Conservation (phyloP, 2,329 filamentous ascomycete genomes). For the Sporothrix humicola region DNA sequence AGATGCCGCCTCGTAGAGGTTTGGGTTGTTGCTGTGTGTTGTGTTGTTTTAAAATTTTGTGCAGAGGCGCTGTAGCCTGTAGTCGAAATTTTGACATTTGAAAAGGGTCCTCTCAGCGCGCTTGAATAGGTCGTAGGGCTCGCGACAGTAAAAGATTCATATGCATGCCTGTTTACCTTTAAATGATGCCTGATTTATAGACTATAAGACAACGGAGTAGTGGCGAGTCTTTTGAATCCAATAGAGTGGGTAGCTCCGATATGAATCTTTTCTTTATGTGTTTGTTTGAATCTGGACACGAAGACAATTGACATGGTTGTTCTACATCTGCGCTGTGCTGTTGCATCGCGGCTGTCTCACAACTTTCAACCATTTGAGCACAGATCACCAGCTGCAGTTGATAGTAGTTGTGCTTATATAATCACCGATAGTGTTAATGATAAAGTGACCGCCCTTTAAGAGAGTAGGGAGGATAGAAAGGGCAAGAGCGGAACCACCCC, state of each 20-base stretch:
- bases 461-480: not conserved
- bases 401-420: not conserved
- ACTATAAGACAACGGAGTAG: too few relatives aligned
- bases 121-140: too few relatives aligned
- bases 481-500: not conserved
- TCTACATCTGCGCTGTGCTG: too few relatives aligned
- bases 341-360: not conserved
- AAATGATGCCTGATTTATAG: too few relatives aligned
- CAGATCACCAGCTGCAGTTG: not conserved
- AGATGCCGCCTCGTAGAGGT: not conserved
- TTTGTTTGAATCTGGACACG: too few relatives aligned
- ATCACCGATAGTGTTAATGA: not conserved
- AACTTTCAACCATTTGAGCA: not conserved
- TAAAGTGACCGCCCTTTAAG: not conserved
- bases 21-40: not conserved
- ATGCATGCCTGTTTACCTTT: too few relatives aligned
- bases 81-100: too few relatives aligned
- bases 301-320: not conserved
- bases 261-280: too few relatives aligned
- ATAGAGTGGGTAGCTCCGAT: too few relatives aligned
- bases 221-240: too few relatives aligned
- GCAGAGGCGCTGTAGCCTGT: not conserved
- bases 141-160: too few relatives aligned
- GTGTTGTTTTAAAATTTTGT: not conserved
- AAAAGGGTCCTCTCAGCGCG: too few relatives aligned